Evolutionary conservation across 75 land plant genomes (phyloP).

Genomic region (Cupressus sempervirens): DNA sequence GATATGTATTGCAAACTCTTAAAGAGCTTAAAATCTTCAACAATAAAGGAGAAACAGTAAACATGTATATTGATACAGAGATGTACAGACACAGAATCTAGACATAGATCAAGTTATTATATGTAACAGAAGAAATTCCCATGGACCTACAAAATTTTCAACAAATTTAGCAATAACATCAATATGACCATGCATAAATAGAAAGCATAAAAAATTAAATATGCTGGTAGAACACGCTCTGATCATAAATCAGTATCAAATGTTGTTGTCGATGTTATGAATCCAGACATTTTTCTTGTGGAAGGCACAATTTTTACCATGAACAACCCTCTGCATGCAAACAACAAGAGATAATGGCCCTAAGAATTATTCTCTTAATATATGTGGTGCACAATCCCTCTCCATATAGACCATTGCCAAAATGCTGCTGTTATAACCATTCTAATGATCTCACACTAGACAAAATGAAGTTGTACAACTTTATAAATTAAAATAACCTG

Average conservation of each 20-base stretch:
- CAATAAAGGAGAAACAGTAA: background rate
- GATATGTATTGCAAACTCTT: background rate
- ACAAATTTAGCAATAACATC: background rate
- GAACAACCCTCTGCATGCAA: background rate
- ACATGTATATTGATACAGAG: background rate
- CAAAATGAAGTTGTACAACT: background rate
- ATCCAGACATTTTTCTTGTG: background rate
- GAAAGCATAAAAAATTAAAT: background rate
- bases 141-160: background rate
- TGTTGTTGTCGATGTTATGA: background rate
- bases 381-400: background rate
- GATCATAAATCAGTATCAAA: background rate
- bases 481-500: background rate
- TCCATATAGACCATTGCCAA: background rate
- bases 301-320: background rate
- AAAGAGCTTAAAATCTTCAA: background rate
- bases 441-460: background rate
- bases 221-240: background rate
- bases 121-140: background rate
- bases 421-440: background rate
- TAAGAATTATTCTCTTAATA: background rate
- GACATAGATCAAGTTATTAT: background rate
- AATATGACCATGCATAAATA: background rate
- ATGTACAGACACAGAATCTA: too few relatives aligned
- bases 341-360: background rate